Conservation (phyloP, 2,329 filamentous ascomycete species). For the Cordyceps pruinosa region DNA sequence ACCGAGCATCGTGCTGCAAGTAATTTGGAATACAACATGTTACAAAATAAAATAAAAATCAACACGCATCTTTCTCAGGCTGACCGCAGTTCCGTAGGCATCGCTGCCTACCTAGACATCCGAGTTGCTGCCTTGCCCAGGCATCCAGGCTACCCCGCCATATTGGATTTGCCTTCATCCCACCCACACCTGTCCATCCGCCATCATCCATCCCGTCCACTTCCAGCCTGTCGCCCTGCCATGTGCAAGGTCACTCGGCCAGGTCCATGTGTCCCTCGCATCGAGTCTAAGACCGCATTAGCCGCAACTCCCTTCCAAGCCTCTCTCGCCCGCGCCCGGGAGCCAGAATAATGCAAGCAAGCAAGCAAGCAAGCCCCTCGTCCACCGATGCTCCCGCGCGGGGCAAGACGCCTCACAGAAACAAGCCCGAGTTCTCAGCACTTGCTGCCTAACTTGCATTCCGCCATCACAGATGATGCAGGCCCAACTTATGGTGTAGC, state of each 20-base stretch:
- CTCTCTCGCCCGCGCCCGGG: neutral
- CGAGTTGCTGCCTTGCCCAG: too few relatives aligned
- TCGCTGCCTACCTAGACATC: too few relatives aligned
- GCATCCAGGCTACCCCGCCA: too few relatives aligned
- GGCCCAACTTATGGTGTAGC: neutral
- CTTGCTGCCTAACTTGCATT: neutral
- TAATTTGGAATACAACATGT: too few relatives aligned
- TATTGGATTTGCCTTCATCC: too few relatives aligned
- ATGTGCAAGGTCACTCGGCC: neutral
- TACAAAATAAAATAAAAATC: too few relatives aligned
- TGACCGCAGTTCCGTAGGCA: too few relatives aligned
- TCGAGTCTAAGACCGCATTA: neutral
- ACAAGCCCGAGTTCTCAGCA: neutral
- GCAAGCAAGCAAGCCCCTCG: too few relatives aligned
- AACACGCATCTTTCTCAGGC: too few relatives aligned
- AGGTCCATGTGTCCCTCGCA: neutral
- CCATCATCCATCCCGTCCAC: neutral
- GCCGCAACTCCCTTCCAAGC: neutral
- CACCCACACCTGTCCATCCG: neutral
- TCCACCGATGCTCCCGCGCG: neutral
- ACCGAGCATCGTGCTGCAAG: too few relatives aligned
- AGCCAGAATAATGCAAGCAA: neutral
- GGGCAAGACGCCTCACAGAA: neutral
- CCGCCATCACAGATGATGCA: neutral
- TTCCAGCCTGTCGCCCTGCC: slow-evolving; percentile 1